Percentiles rank a stretch among this genome's conserved stretches.
phyloP scores from a whole-genome alignment of 2,329 filamentous ascomycete genomes.

The Phyllosticta citrichinensis region DNA sequence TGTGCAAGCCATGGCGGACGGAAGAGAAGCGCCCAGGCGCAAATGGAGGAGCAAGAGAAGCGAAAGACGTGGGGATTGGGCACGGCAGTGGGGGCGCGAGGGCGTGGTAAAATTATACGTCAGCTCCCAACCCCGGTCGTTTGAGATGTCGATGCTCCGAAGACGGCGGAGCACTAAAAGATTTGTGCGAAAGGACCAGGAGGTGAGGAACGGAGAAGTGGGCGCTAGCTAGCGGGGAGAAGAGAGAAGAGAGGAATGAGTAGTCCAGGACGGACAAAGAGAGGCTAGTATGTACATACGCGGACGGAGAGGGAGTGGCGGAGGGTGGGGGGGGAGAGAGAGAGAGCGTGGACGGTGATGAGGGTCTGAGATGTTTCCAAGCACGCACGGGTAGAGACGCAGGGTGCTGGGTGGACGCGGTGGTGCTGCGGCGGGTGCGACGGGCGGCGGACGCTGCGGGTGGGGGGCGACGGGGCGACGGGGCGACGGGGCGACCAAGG shows the following conservation, averaged over 20 bases:
- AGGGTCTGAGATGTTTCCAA: not conserved
- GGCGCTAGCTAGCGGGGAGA: not conserved
- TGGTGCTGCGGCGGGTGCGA: not conserved
- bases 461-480: no score
- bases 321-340: no score
- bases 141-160: not conserved
- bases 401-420: not conserved
- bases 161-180: not conserved
- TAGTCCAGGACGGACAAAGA: not conserved
- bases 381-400: not conserved
- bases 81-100: not conserved
- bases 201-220: not conserved
- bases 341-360: not conserved
- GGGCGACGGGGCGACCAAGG: no score
- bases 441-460: no score
- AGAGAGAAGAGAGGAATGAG: not conserved
- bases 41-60: not conserved
- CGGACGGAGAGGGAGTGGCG: not conserved
- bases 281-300: not conserved
- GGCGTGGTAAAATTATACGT: not conserved
- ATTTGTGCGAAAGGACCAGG: not conserved
- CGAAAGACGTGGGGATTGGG: not conserved
- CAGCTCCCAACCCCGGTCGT: not conserved
- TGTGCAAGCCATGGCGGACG: conserved; percentile 18
- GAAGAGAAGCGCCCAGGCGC: not conserved